Conservation (phyloP, 2,329 filamentous ascomycete genomes). For the Metarhizium brunneum region DNA sequence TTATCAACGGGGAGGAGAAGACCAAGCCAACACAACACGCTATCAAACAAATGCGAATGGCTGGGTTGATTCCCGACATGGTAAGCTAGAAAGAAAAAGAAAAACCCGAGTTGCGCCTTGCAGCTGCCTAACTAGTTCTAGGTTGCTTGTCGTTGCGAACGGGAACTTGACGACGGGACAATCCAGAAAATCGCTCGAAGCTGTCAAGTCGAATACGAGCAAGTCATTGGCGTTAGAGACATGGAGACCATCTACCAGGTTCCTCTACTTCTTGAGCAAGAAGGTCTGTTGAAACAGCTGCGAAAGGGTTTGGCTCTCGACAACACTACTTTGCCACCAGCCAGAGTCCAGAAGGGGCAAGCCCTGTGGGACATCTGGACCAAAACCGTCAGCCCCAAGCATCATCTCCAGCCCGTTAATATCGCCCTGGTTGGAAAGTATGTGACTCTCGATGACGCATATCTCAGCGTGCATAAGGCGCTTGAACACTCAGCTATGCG, state of each 20-base stretch:
- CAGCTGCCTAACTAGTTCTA: constrained; percentile 19
- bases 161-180: constrained; percentile 61
- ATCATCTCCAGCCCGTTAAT: constrained; percentile 56
- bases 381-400: constrained; percentile 48
- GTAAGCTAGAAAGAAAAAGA: constrained; percentile 30
- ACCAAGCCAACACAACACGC: constrained; percentile 95
- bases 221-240: constrained; percentile 84
- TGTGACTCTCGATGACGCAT: constrained; percentile 73
- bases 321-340: constrained; percentile 36
- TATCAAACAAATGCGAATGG: constrained; percentile 73
- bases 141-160: constrained; percentile 90
- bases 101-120: background rate
- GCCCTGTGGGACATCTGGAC: constrained; percentile 76
- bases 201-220: constrained; percentile 77
- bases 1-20: constrained; percentile 64
- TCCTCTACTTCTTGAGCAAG: constrained; percentile 69
- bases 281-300: constrained; percentile 64
- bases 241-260: constrained; percentile 91
- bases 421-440: constrained; percentile 95
- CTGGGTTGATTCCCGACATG: constrained; percentile 64
- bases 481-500: constrained; percentile 89
- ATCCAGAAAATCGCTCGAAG: constrained; percentile 81
- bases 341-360: constrained; percentile 52
- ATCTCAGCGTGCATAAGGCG: constrained; percentile 75
- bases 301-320: constrained; percentile 57